Evolutionary conservation across 495 filamentous ascomycete genomes (phyloP), one percentile per base, ranked within the genome.

Genomic region (Bryoglossum gracile): DNA sequence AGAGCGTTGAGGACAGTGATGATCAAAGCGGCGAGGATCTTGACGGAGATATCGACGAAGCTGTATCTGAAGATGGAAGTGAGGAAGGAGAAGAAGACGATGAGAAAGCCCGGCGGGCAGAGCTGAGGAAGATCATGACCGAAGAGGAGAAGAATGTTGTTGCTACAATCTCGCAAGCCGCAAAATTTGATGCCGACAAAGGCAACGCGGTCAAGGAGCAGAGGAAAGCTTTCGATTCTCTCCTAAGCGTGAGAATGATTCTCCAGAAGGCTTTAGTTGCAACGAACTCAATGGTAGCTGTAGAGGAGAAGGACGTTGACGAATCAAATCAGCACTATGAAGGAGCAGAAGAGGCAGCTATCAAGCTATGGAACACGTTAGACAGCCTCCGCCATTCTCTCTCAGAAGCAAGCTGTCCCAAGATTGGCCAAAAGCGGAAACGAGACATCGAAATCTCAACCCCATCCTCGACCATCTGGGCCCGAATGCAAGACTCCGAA

Each of bases 241-340:
- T 97, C 2, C 75, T 98, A 16, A 89, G 92, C 65, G 75, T 84
- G 17, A 81, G 92, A 5, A 94, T 98, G 57, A 83, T 87, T 48
- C 68, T 98, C 6, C 92, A 98, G 58, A 95, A 96, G 63, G 86
- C 86, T 3, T 67, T 98, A 13, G 75, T 88, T 13, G 82, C 86
- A 2, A 75, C 82, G 14, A 95, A 96, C 58, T 82, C 89, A 4
- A 75, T 95, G 41, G 61, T 72, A n/a, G 57, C 68, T 0, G 47
- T 71, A 17, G 50, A 50, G 19, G 51, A 58, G 4, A 56, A 56
- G 8, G 72, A 77, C 3, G 55, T 62, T 6, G 62, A 65, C 17
- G 45, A 55, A 8, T 63, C 65, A 56, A 53, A 48, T 19, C 48
- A 53, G 16, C 70, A 67, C 62, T 94, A 78, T 55, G 72, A 82